Evolutionary conservation across 768 basidiomycete genomes (phyloP), one percentile per base, ranked within the genome.

Genomic region (Rhodotorula kratochvilovae): DNA sequence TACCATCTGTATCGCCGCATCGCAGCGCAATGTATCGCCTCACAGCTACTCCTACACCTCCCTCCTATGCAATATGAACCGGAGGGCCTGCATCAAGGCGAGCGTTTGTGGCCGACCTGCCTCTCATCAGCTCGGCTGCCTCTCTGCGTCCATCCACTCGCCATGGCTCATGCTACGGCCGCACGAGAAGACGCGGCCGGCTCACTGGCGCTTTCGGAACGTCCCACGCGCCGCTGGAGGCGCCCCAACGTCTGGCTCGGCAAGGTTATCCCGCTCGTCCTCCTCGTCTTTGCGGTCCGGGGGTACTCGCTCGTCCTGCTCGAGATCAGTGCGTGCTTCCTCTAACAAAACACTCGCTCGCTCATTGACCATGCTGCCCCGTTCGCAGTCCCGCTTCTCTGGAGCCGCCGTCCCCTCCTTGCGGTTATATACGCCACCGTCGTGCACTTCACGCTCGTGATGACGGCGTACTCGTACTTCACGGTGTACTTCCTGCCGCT

Each of bases 161-260:
- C 53, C 7, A 31, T 29, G 13, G 13, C 53, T 29, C 12, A 1
- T 11, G 51, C 51, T 12, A 10, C 10, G 29, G 27, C 6, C 25
- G 27, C 13, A 4, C 45, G 45, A 46, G 46, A 21, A 6, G 45
- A 45, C 45, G 19, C 46, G 19, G 23, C 46, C 7, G 21, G 23
- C 23, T 23, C 23, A 27, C 12, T 23, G 2, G 25, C 48, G 25
- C 48, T 11, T 23, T 23, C 25, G 23, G 7, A 11, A 25, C 12
- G 0, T 27, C 36, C 33, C 31, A 23, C 33, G 33, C 23, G 23
- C 10, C 48, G 69, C 27, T 63, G 61, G 55, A 53, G n/a, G 19
- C 68, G 72, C 13, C 57, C 68, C 1, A 74, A 74, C 51, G 7
- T 48, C 29, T 45, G 60, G 39, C 68, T 74, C 36, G 72, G 72